Evolutionary conservation across 176 grass and related monocot species (phyloP), one percentile per base, ranked within the genome.

Genomic region (Lolium rigidum): DNA sequence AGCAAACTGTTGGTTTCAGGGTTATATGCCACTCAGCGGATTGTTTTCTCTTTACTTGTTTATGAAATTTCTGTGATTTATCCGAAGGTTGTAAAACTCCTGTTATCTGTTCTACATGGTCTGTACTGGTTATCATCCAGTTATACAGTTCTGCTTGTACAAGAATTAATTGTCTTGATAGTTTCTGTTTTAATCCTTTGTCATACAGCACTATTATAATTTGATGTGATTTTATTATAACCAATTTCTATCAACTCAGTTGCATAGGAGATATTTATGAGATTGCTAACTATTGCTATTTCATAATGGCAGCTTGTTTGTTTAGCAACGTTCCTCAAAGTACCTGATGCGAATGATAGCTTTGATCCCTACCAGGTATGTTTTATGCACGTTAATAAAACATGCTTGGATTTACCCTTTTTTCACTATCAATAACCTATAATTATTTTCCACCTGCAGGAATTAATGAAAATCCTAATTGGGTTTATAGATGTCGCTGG

Each of bases 401-500:
- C 21, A 68, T 80, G 9, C 16, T 76, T 84, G 74, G 41, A 28
- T 83, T 71, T 76, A 37, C n/a, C 41, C 51, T 78, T 37, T 84
- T 66, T 9, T 84, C 75, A 14, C 6, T 54, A 12, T 49, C 51
- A 60, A 74, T 89, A 83, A 78, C 85, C 10, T 80, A 73, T 5
- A 37, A 18, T 26, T 55, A 13, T 85, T 87, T 89, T 77, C 28
- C 12, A 76, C 80, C 83, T 90, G 26, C 87, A 99, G 97, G 97
- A 99, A 86, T 62, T 96, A 67, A 87, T 99, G 82, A 99, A 99
- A 85, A 90, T 91, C 15, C 67, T 96, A 49, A 99, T 99, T 81
- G 92, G 94, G 48, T 90, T 96, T 86, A 85, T 99, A 87, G 97
- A 99, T 88, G 94, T 96, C 66, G 97, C 94, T 93, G 97, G 94